Conservation (phyloP, 1,139 yeast genomes). For the Petasospora fabianii region DNA sequence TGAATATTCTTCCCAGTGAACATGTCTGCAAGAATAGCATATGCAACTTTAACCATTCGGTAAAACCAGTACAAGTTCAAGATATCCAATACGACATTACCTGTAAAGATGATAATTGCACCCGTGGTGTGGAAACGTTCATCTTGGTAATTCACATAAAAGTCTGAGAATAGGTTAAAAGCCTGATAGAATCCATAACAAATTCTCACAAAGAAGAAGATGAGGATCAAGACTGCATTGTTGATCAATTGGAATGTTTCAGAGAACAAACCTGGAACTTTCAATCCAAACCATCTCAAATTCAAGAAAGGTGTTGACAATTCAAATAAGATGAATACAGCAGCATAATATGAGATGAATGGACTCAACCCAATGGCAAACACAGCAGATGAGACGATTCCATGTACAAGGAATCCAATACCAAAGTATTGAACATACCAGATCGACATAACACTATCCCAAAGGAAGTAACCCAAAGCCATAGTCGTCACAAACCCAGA, state of each 20-base stretch:
- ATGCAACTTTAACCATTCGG: constrained; percentile 76
- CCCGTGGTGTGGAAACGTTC: constrained; percentile 42
- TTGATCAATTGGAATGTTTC: constrained; percentile 54
- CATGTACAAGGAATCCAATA: constrained; percentile 79
- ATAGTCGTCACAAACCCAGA: constrained; percentile 66
- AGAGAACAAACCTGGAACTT: constrained; percentile 59
- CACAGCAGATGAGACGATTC: constrained; percentile 74
- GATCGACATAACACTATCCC: constrained; percentile 77
- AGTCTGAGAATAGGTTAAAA: constrained; percentile 47
- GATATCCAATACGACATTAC: constrained; percentile 63
- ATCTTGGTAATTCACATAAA: constrained; percentile 38
- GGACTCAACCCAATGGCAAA: constrained; percentile 64
- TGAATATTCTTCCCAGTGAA: constrained; percentile 20
- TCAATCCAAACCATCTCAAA: constrained; percentile 84
- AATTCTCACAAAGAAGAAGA: constrained; percentile 77
- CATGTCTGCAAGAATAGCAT: constrained; percentile 26
- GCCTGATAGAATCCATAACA: constrained; percentile 87
- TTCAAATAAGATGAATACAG: constrained; percentile 82
- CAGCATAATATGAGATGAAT: constrained; percentile 79
- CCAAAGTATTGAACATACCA: constrained; percentile 65
- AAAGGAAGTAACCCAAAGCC: constrained; percentile 84
- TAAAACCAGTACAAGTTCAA: constrained; percentile 78
- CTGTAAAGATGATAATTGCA: constrained; percentile 48
- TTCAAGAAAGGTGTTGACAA: constrained; percentile 91
- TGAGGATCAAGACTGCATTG: constrained; percentile 62